Conservation (phyloP, 1,284 basidiomycete species). For the Fomitopsis pinicola region DNA sequence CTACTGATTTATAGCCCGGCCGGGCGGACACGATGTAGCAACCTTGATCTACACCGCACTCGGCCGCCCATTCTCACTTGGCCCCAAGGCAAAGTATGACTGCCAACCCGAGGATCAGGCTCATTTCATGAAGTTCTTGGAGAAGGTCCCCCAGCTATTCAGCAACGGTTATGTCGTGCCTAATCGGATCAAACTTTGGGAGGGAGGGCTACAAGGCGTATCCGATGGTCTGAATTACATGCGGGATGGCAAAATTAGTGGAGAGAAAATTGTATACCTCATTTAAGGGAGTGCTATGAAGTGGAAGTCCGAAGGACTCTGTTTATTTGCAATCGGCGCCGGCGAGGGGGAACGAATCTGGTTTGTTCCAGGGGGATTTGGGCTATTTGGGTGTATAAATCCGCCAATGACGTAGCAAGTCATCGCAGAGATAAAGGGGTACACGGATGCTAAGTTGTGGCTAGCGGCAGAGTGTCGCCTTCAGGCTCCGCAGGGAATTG, state of each 20-base stretch:
- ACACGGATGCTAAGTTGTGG: too few relatives aligned
- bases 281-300: too few relatives aligned
- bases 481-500: too few relatives aligned
- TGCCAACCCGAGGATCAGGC: conserved; percentile 13
- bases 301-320: too few relatives aligned
- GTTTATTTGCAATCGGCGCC: too few relatives aligned
- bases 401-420: too few relatives aligned
- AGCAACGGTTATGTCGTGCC: conserved; percentile 14
- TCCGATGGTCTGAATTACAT: conserved; percentile 21
- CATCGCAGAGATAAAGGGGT: too few relatives aligned
- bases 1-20: neutral
- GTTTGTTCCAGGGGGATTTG: too few relatives aligned
- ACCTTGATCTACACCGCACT: conserved; percentile 18
- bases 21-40: conserved; percentile 1
- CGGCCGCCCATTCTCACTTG: conserved; percentile 14
- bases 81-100: conserved; percentile 4
- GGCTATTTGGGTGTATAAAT: too few relatives aligned
- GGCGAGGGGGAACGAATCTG: too few relatives aligned
- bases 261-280: conserved; percentile 22
- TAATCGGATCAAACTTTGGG: conserved; percentile 18
- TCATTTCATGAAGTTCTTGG: conserved; percentile 19
- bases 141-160: conserved; percentile 18
- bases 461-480: too few relatives aligned
- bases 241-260: conserved; percentile 21
- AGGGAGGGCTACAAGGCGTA: conserved; percentile 17